These are phyloP conservation scores for Aspergillus novofumigatus DNA, from an alignment of 2,329 filamentous ascomycete genomes.

Conservation along the genomic window DNA sequence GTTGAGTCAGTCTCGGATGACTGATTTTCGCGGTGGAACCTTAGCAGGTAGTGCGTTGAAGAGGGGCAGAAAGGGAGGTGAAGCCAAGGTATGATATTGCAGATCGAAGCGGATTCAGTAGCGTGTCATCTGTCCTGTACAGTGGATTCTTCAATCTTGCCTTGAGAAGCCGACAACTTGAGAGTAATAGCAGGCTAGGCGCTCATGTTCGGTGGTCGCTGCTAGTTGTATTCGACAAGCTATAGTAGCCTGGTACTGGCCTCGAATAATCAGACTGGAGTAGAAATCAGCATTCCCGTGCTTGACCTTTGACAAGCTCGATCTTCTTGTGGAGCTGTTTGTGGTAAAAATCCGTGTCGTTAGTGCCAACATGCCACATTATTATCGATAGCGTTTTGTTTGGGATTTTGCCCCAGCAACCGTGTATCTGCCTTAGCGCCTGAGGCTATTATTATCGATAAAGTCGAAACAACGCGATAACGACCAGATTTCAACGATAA, in stretches of 20 bases:
- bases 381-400: constrained; percentile 26
- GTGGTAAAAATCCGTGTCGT: constrained; percentile 9
- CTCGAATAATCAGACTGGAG: neutral
- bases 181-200: neutral
- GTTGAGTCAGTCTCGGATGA: neutral
- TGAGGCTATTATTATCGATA: neutral
- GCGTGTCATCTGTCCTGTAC: neutral
- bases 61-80: neutral
- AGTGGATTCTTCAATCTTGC: neutral
- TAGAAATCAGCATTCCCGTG: neutral
- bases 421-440: neutral
- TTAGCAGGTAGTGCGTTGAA: neutral
- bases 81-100: neutral
- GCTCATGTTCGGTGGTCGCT: neutral
- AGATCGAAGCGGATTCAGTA: neutral
- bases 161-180: neutral
- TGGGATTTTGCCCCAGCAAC: constrained; percentile 25
- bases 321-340: constrained; percentile 1
- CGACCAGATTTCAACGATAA: too few species aligned
- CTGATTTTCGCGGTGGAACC: neutral
- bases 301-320: neutral
- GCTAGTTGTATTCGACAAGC: neutral
- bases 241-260: neutral
- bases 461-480: too few species aligned
- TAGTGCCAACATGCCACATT: constrained; percentile 10